These are phyloP conservation scores for Colletotrichum chlorophyti DNA, from an alignment of 2,329 filamentous ascomycete species.

Conservation along the genomic window DNA sequence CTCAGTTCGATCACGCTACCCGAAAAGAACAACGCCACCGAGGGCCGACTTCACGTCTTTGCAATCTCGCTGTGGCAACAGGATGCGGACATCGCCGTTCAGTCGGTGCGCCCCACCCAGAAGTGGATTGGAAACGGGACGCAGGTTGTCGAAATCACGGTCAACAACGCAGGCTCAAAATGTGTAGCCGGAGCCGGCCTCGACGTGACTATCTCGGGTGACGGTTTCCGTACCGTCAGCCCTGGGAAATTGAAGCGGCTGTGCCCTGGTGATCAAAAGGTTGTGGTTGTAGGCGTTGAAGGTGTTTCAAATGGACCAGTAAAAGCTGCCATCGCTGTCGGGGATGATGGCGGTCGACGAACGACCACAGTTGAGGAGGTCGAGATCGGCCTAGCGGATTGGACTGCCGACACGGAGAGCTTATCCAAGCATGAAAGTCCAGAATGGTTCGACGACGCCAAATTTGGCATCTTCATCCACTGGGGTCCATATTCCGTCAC, in stretches of 20 bases:
- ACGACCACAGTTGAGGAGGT: constrained; percentile 30
- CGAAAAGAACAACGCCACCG: constrained; percentile 40
- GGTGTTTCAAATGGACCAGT: constrained; percentile 34
- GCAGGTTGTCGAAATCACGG: constrained; percentile 48
- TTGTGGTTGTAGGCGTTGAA: constrained; percentile 43
- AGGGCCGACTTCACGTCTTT: constrained; percentile 50
- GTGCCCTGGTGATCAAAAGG: constrained; percentile 51
- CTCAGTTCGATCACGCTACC: constrained; percentile 49
- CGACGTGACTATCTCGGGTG: constrained; percentile 37
- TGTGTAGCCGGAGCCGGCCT: constrained; percentile 41
- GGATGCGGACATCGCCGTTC: constrained; percentile 37
- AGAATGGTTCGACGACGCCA: constrained; percentile 60
- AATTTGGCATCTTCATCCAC: constrained; percentile 68
- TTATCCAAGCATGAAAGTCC: constrained; percentile 50
- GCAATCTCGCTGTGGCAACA: constrained; percentile 44
- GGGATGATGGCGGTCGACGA: constrained; percentile 26
- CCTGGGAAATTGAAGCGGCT: constrained; percentile 45
- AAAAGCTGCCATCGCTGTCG: constrained; percentile 31
- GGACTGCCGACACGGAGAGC: constrained; percentile 41
- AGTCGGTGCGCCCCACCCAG: constrained; percentile 50
- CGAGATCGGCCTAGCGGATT: constrained; percentile 43
- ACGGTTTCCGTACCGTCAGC: constrained; percentile 51
- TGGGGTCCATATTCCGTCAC: constrained; percentile 64
- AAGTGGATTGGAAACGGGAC: constrained; percentile 43
- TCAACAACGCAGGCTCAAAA: constrained; percentile 44